Percentiles rank a stretch among this genome's conserved stretches.
Evolutionary conservation across 768 basidiomycete genomes (phyloP).

Genomic region (Cytidiella melzeri): DNA sequence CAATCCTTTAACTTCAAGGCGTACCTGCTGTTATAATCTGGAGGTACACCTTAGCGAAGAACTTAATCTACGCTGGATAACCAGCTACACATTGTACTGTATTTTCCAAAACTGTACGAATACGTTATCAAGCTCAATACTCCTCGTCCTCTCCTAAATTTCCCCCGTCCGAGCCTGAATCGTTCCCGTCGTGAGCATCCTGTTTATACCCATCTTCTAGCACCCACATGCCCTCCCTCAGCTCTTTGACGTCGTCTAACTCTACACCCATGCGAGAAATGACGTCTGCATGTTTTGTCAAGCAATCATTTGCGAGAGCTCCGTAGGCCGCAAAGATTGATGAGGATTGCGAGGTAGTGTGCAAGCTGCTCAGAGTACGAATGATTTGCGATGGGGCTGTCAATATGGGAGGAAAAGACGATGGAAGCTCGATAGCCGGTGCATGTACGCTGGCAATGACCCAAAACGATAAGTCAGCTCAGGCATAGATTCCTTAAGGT

Average conservation of each 20-base stretch:
- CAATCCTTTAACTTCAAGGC: no score
- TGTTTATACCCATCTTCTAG: constrained; percentile 41
- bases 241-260: constrained; percentile 50
- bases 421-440: constrained; percentile 51
- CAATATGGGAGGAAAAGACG: constrained; percentile 51
- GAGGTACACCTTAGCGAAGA: no score
- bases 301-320: constrained; percentile 38
- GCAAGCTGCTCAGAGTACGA: constrained; percentile 21
- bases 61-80: no score
- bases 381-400: constrained; percentile 7
- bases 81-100: no score
- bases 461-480: not conserved
- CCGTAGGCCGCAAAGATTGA: constrained; percentile 47
- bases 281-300: constrained; percentile 32
- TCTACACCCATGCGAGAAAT: constrained; percentile 35
- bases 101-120: no score
- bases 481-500: constrained; percentile 11
- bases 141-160: constrained; percentile 20
- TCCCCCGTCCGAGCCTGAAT: constrained; percentile 17
- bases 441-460: constrained; percentile 36
- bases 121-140: no score
- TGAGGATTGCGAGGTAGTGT: constrained; percentile 37
- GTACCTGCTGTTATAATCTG: no score
- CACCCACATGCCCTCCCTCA: constrained; percentile 54
- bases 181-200: constrained; percentile 23